These are phyloP conservation scores for Didymella pinodella DNA, from an alignment of 2,329 filamentous ascomycete species.

Conservation along the genomic window DNA sequence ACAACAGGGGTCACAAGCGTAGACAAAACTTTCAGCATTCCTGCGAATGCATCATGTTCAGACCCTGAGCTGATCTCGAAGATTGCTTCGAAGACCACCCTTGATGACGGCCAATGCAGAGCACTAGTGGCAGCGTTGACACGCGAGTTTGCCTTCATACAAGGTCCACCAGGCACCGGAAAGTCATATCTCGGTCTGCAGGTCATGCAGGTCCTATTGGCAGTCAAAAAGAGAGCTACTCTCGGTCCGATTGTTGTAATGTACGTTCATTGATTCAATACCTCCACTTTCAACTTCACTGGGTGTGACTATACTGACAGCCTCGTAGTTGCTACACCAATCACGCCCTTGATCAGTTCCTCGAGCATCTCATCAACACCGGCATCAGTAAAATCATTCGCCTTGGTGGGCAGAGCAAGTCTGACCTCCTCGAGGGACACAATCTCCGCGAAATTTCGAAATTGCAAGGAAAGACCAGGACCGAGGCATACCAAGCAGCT, in stretches of 20 bases:
- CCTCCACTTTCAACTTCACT: no score
- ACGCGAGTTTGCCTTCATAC: conserved; percentile 66
- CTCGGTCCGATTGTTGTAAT: conserved; percentile 57
- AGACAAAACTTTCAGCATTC: conserved; percentile 15
- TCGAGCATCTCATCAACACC: conserved; percentile 65
- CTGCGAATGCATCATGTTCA: conserved; percentile 26
- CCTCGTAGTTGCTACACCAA: conserved; percentile 57
- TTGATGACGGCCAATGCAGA: conserved; percentile 61
- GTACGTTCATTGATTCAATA: conserved; percentile 25
- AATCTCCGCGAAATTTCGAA: conserved; percentile 56
- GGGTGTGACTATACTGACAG: background rate
- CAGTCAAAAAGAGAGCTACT: conserved; percentile 46
- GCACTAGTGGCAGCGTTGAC: conserved; percentile 64
- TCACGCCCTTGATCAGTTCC: conserved; percentile 64
- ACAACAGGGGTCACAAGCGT: background rate
- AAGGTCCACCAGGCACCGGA: conserved; percentile 75
- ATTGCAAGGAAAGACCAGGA: conserved; percentile 31
- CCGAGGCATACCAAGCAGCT: conserved; percentile 22
- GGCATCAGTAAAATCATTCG: conserved; percentile 64
- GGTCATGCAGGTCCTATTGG: conserved; percentile 65
- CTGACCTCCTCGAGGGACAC: conserved; percentile 58
- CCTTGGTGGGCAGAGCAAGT: conserved; percentile 67
- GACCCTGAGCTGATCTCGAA: conserved; percentile 25
- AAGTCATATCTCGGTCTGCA: conserved; percentile 69
- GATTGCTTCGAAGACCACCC: conserved; percentile 29